Percentiles rank a stretch among this genome's conserved stretches.
Conservation (phyloP, 208 protist species). For the Crithidia expoeki region DNA sequence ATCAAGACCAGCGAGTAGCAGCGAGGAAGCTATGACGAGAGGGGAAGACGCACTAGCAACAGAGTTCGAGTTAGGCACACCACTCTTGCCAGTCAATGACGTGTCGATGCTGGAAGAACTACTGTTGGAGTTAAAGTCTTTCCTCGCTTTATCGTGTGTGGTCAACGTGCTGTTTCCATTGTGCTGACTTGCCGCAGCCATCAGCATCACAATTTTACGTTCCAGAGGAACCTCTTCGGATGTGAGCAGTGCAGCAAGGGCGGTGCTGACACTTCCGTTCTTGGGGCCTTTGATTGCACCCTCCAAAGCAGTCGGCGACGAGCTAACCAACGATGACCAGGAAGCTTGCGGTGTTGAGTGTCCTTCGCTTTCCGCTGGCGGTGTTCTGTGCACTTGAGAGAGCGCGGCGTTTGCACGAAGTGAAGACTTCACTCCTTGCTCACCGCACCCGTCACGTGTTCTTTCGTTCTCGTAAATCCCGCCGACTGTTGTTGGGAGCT, state of each 20-base stretch:
- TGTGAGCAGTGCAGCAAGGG: constrained; percentile 4
- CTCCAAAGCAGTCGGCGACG: no score
- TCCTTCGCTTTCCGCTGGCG: no score
- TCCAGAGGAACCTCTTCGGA: constrained; percentile 21
- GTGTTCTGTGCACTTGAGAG: no score
- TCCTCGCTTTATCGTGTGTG: background rate
- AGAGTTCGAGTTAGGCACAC: background rate
- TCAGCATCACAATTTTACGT: constrained; percentile 24
- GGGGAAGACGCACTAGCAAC: background rate
- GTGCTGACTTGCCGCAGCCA: constrained; percentile 12
- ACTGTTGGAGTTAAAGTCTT: background rate
- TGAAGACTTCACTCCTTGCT: no score
- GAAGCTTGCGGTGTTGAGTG: no score
- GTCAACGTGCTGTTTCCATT: no score
- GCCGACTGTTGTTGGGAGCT: no score
- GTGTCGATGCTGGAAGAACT: background rate
- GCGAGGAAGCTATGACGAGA: constrained; percentile 23
- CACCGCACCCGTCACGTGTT: no score
- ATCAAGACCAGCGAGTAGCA: constrained; percentile 65
- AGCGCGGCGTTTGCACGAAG: no score
- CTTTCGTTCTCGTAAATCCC: no score
- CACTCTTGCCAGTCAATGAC: background rate
- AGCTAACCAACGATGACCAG: no score
- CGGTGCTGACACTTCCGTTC: background rate
- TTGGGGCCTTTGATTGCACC: no score